Evolutionary conservation across 2,329 filamentous ascomycete genomes (phyloP).

Genomic region (Botrytis medusae): DNA sequence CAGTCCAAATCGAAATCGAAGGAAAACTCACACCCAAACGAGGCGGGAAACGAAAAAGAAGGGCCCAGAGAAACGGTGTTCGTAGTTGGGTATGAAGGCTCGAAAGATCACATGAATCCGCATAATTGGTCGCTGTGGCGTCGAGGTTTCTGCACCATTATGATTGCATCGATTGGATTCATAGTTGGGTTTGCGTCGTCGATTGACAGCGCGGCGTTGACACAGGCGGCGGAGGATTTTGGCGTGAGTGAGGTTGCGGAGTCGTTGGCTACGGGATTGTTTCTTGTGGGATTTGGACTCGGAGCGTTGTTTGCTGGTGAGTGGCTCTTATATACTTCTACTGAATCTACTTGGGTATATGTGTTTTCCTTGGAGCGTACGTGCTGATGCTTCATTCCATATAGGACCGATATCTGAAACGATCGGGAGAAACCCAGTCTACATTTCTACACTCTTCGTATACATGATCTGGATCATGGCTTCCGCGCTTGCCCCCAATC

Average conservation of each 20-base stretch:
- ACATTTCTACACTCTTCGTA: background rate
- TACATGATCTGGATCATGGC: constrained; percentile 11
- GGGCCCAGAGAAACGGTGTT: background rate
- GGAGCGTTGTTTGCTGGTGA: background rate
- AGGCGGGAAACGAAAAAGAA: background rate
- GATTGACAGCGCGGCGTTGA: constrained; percentile 48
- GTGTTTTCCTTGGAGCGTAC: background rate
- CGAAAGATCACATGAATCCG: background rate
- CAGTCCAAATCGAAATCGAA: background rate
- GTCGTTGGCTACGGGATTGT: background rate
- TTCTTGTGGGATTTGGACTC: background rate
- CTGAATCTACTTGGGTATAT: background rate
- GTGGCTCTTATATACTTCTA: background rate
- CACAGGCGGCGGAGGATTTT: constrained; percentile 47
- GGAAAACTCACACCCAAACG: background rate
- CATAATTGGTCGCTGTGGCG: background rate
- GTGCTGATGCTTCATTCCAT: background rate
- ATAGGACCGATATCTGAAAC: background rate
- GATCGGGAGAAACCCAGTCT: background rate
- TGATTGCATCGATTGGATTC: background rate
- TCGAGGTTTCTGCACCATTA: background rate
- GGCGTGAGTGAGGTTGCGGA: constrained; percentile 35
- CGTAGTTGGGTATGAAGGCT: background rate
- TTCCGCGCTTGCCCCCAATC: background rate
- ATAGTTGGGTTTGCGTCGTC: background rate